Base-by-base conservation (phyloP, 306 rosid species). In the Gillenia trifoliata region DNA sequence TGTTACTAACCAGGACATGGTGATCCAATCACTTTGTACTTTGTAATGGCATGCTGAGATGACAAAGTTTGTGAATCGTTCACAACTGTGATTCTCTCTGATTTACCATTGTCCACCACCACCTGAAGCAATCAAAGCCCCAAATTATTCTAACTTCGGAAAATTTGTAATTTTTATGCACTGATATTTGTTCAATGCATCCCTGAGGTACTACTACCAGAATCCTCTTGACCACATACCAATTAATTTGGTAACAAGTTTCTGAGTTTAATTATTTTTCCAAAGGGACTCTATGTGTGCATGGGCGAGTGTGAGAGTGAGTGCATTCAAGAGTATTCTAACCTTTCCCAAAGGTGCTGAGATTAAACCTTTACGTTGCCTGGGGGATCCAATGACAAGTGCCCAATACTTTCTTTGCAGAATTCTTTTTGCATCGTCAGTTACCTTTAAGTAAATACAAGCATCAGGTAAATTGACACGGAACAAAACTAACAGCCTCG, bases 301-400 rank as follows among this genome's bases (percentile, higher is more conserved):
- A 15, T 25, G 43, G n/a, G 25, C 20, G 11, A 4, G 64, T 54
- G 65, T 9, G 1, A 1, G n/a, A 34, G 22, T 33, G 31, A 54
- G 22, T 33, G 26, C 16, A 66, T 28, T 34, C 16, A 66, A 78
- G 34, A 61, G 54, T 23, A 34, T 10, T 64, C 90, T 77, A 75
- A 91, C 97, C 98, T 91, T 94, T 87, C 88, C 90, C 71, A 90
- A 72, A 70, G 98, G 86, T 61, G 93, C 95, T 9, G 89, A 82
- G 76, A 94, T 71, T 52, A 90, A 56, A 8, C 98, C 98, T 82
- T 73, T 77, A 41, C 75, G 83, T 49, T 85, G 88, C 72, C 88
- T 87, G 29, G 97, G 98, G 82, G 88, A 86, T 71, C 98, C 98
- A 70, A 94, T 80, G 83, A 94, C 98, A 59, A 94, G 86, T n/a